Evolutionary conservation across 2,329 filamentous ascomycete genomes (phyloP), one percentile per base, ranked within the genome.

Genomic region (Trichoderma sp.): DNA sequence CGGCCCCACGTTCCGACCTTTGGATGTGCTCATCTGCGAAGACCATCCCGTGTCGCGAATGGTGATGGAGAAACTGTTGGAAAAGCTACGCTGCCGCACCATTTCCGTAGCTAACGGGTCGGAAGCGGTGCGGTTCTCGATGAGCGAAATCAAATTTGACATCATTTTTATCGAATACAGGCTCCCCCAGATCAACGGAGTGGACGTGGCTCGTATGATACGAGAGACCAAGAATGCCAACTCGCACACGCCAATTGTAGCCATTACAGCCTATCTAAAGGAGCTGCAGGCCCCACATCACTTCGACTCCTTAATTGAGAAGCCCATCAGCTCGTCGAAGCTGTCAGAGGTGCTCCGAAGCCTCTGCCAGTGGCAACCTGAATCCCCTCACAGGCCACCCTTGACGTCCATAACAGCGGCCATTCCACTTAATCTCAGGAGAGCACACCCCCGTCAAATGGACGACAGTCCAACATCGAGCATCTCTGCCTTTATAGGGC

Each of bases 81-180:
- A 99, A 79, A 99, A 98, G 81, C 84, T 98, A 43, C 91, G 93
- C 43, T 99, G 96, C 76, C 92, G 96, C 52, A 97, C 95, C 10
- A 96, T 99, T 75, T 94, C 93, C 3, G 95, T 96, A 5, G 87
- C 90, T 3, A 97, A 94, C 74, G 96, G 96, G 0, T 90, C 93
- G 0, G 96, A 99, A 77, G 96, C 95, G 13, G 91, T 97, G 75
- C 89, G 95, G 26, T 97, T 96, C 80, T 94, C 96, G 32, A 92
- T 97, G 85, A 95, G 95, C 76, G 95, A 98, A 77, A 95, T 99
- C 77, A 97, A 98, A 76, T 99, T 98, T 76, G 96, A 99, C 80
- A 93, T 97, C 74, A 97, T 99, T 77, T 96, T 99, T 84, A 95
- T 97, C 79, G 96, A 99, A 80, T 97, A 94, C 82, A 96, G 95